Evolutionary conservation across 1,284 basidiomycete genomes (phyloP).

Genomic region (Pseudomicrostroma phylloplanum): DNA sequence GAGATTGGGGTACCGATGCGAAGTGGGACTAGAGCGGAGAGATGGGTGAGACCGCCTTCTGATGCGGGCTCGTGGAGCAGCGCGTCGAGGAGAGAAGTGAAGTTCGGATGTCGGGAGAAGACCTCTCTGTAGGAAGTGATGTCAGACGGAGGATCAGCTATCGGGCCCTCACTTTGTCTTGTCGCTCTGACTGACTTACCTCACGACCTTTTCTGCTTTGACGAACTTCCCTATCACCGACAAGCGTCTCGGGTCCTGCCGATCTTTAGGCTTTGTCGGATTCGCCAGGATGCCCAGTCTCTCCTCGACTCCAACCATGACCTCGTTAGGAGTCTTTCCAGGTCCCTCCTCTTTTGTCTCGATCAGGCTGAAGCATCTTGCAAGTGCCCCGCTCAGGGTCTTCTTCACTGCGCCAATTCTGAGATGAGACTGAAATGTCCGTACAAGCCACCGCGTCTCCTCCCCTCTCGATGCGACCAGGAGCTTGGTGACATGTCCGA

Average conservation of each 20-base stretch:
- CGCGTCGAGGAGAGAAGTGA: conserved; percentile 68
- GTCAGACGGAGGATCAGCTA: background rate
- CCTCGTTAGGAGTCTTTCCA: background rate
- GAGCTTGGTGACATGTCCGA: conserved; percentile 71
- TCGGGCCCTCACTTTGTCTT: background rate
- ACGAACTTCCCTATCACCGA: conserved; percentile 36
- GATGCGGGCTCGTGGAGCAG: conserved; percentile 47
- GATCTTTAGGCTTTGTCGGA: conserved; percentile 46
- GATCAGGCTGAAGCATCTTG: conserved; percentile 67
- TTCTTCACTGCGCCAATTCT: conserved; percentile 75
- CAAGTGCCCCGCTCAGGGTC: conserved; percentile 73
- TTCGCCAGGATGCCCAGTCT: conserved; percentile 38
- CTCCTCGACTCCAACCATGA: conserved; percentile 14
- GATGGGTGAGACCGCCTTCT: conserved; percentile 33
- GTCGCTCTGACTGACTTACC: conserved; percentile 9
- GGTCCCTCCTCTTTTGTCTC: conserved; percentile 13
- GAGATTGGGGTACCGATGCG: conserved; percentile 61
- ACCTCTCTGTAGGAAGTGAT: conserved; percentile 56
- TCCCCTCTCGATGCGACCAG: conserved; percentile 78
- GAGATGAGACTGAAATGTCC: conserved; percentile 73
- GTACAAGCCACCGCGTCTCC: conserved; percentile 74
- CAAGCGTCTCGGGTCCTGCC: conserved; percentile 37
- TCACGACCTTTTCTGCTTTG: conserved; percentile 55
- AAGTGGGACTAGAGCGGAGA: conserved; percentile 60
- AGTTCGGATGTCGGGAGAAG: conserved; percentile 82